Conservation (phyloP, 371 early-diverging fungal species). For the Mucor ambiguus region DNA sequence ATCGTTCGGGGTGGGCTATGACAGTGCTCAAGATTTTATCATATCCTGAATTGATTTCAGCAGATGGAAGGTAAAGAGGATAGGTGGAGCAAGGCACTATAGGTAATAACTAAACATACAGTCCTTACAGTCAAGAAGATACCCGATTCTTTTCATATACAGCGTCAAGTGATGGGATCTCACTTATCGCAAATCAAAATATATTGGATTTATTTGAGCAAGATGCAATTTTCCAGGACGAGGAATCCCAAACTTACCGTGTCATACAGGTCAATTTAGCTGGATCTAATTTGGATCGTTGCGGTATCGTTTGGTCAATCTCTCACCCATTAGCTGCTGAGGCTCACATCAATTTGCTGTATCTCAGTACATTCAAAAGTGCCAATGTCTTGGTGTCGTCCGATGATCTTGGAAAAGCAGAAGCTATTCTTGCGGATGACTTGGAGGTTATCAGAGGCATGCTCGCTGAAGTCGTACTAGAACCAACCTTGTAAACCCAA, state of each 20-base stretch:
- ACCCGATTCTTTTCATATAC: conserved; percentile 74
- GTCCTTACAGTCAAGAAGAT: conserved; percentile 13
- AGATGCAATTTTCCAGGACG: conserved; percentile 60
- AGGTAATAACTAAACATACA: neutral
- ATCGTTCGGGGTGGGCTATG: conserved; percentile 56
- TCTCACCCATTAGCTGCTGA: conserved; percentile 66
- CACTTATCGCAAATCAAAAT: conserved; percentile 65
- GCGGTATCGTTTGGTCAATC: conserved; percentile 77
- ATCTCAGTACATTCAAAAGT: conserved; percentile 70
- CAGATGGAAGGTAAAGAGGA: conserved; percentile 20
- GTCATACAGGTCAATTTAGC: conserved; percentile 76
- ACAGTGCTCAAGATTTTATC: conserved; percentile 67
- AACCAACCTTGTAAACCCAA: conserved; percentile 24
- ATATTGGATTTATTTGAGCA: conserved; percentile 65
- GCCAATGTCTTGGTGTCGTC: conserved; percentile 70
- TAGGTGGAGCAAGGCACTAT: neutral
- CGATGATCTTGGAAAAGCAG: conserved; percentile 42
- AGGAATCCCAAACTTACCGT: conserved; percentile 58
- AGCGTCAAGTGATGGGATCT: conserved; percentile 71
- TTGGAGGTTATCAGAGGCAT: conserved; percentile 37
- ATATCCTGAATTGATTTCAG: conserved; percentile 51
- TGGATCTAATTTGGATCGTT: conserved; percentile 63
- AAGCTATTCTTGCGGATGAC: conserved; percentile 36
- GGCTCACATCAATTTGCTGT: conserved; percentile 68
- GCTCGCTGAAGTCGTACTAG: conserved; percentile 38